Percentiles rank a stretch among this genome's conserved stretches.
These are phyloP conservation scores for Naganishia vishniacii DNA, from an alignment of 768 basidiomycete genomes.

Conservation along the genomic window DNA sequence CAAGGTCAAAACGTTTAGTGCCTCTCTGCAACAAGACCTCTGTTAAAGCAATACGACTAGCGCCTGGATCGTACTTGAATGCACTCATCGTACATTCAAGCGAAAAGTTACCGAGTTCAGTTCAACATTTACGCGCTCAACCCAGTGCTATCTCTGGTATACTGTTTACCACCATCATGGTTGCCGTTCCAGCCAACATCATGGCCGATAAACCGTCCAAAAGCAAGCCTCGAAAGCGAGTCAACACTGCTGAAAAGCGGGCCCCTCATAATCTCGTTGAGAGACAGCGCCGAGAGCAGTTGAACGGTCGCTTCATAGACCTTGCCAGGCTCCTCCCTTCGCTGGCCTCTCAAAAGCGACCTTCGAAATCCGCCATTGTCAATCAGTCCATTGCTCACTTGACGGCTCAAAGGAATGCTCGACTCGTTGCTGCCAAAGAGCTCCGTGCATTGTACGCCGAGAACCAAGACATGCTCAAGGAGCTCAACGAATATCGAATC, in stretches of 20 bases:
- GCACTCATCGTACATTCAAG: conserved; percentile 31
- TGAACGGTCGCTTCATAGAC: conserved; percentile 88
- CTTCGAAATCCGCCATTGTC: conserved; percentile 94
- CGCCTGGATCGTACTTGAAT: no score
- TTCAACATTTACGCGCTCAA: conserved; percentile 32
- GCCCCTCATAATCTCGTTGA: conserved; percentile 98
- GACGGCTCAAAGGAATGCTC: conserved; percentile 70
- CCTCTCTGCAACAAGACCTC: background rate
- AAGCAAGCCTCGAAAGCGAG: conserved; percentile 71
- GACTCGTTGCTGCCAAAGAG: conserved; percentile 72
- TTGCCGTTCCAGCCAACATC: conserved; percentile 7
- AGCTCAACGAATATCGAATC: conserved; percentile 89
- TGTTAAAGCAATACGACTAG: background rate
- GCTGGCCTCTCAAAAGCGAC: conserved; percentile 81
- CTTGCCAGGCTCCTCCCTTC: conserved; percentile 87
- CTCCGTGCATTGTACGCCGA: conserved; percentile 73
- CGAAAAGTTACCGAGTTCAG: background rate
- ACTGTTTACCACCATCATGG: background rate
- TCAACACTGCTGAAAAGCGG: conserved; percentile 92
- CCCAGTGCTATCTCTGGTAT: conserved; percentile 6
- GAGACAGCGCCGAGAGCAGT: conserved; percentile 81
- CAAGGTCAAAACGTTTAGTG: background rate
- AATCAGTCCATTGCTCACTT: conserved; percentile 80
- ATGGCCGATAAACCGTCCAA: conserved; percentile 28
- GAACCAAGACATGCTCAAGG: conserved; percentile 76